Percentiles rank a stretch among this genome's conserved stretches.
Evolutionary conservation across 345 rosid genomes (phyloP).

Genomic region (Laguncularia racemosa): DNA sequence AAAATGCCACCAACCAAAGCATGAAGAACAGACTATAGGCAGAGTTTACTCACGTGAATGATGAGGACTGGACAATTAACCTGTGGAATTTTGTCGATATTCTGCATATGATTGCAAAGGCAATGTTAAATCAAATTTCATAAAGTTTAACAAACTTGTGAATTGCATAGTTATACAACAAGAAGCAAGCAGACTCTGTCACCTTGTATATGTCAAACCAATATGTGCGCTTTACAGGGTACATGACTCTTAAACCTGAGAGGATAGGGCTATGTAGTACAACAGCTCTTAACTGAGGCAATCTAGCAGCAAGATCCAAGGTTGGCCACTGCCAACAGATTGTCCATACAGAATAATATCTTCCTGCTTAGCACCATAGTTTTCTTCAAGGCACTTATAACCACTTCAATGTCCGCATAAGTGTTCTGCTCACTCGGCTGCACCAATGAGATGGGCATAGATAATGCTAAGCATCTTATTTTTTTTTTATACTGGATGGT

Average conservation of each 20-base stretch:
- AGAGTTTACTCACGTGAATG: constrained; percentile 69
- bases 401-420: constrained; percentile 94
- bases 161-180: not conserved
- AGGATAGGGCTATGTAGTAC: constrained; percentile 96
- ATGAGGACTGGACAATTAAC: constrained; percentile 92
- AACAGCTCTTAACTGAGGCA: constrained; percentile 73
- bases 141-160: not conserved
- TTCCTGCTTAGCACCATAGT: constrained; percentile 80
- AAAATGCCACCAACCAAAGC: too few species aligned
- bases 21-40: too few species aligned
- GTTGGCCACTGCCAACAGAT: constrained; percentile 99
- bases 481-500: not conserved
- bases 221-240: constrained; percentile 89
- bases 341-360: constrained; percentile 92
- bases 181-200: constrained; percentile 3
- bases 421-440: constrained; percentile 99
- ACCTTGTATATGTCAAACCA: constrained; percentile 99
- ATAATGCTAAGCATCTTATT: not conserved
- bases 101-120: constrained; percentile 44
- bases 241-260: constrained; percentile 97
- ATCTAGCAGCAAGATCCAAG: constrained; percentile 74
- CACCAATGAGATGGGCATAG: constrained; percentile 7
- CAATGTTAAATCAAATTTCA: constrained; percentile 6
- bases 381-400: constrained; percentile 90
- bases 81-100: constrained; percentile 87